These are phyloP conservation scores for Xylaria grammica DNA, from an alignment of 495 filamentous ascomycete species.

Conservation along the genomic window DNA sequence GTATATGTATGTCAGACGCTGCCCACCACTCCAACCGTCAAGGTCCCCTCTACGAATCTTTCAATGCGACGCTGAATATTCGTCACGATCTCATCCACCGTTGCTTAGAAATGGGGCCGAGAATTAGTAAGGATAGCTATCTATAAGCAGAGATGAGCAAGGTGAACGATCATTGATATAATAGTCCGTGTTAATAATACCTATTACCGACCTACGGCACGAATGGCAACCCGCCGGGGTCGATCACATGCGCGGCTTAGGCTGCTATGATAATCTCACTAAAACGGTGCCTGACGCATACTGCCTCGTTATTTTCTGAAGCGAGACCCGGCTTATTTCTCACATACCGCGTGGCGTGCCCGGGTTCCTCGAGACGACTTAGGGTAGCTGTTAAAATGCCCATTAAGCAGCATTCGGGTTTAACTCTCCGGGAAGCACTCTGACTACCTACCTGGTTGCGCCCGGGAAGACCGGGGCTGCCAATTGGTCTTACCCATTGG, in stretches of 20 bases:
- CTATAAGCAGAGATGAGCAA: neutral
- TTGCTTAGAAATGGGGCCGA: constrained; percentile 1
- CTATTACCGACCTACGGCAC: neutral
- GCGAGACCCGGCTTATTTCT: neutral
- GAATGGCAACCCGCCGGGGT: neutral
- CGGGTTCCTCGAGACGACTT: constrained; percentile 3
- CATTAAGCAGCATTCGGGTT: constrained; percentile 4
- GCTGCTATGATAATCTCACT: neutral
- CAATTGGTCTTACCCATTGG: constrained; percentile 14
- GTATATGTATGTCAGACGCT: constrained; percentile 23
- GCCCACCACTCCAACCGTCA: constrained; percentile 2
- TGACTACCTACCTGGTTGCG: constrained; percentile 2
- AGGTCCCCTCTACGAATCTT: neutral
- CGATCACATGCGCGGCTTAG: neutral
- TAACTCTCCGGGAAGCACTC: constrained; percentile 9
- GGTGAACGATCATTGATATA: neutral
- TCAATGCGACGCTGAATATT: constrained; percentile 8
- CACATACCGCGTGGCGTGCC: constrained; percentile 9
- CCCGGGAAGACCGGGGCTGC: constrained; percentile 16
- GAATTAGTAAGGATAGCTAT: neutral
- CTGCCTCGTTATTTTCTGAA: neutral
- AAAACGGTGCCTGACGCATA: constrained; percentile 4
- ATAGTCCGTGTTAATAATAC: neutral
- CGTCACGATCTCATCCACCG: neutral
- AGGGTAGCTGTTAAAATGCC: no score